Conservation (phyloP, 345 rosid species). For the Syzygium aqueum region DNA sequence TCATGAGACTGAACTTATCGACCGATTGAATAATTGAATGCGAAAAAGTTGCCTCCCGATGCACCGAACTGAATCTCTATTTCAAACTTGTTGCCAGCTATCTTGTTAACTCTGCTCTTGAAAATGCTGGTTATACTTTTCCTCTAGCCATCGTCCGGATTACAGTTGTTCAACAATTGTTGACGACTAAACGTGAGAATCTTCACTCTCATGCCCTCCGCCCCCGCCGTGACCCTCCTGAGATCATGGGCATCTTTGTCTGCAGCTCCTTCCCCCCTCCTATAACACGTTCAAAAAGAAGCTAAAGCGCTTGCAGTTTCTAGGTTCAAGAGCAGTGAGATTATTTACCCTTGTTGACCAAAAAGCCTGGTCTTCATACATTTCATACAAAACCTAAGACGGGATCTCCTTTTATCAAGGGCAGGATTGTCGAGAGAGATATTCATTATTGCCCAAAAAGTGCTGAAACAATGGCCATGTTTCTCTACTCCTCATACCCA, state of each 20-base stretch:
- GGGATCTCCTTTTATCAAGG: not conserved
- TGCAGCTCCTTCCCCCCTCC: no score
- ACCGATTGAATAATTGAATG: not conserved
- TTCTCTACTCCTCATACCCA: no score
- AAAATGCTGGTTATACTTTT: not conserved
- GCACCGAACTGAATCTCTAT: not conserved
- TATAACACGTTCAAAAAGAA: not conserved
- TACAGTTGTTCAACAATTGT: no score
- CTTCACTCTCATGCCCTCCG: no score
- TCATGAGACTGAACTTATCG: not conserved
- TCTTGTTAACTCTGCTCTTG: not conserved
- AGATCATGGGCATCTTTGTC: no score
- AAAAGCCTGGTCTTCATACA: not conserved
- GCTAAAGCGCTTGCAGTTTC: not conserved
- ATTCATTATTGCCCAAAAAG: not conserved
- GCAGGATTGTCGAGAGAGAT: not conserved
- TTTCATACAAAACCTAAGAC: no score
- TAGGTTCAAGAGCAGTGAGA: not conserved
- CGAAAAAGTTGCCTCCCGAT: no score
- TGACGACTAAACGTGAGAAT: no score
- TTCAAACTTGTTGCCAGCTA: not conserved
- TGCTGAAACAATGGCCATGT: no score
- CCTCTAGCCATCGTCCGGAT: not conserved
- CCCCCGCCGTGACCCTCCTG: no score
- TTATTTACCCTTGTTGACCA: not conserved